Conservation (phyloP, 257 asterid genomes). For the Jacaranda mimosifolia region DNA sequence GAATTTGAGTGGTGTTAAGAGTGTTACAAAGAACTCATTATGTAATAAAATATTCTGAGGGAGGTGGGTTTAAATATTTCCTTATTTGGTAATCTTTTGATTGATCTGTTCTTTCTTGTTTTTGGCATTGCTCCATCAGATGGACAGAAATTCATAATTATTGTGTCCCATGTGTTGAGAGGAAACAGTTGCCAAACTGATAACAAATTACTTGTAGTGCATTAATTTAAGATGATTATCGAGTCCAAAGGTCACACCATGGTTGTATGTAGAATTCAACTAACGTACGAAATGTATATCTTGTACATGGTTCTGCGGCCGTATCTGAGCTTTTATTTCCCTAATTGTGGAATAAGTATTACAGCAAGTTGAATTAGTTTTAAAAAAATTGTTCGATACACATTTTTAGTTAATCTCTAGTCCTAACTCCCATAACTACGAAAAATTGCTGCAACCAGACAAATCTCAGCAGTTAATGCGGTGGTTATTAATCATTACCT, state of each 20-base stretch:
- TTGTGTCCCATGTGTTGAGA: slow-evolving; percentile 12
- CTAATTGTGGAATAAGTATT: not conserved
- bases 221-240: slow-evolving; percentile 7
- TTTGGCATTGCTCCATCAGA: slow-evolving; percentile 6
- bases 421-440: not conserved
- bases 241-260: not conserved
- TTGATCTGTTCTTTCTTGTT: slow-evolving; percentile 15
- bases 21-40: not conserved
- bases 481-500: not conserved
- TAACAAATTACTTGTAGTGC: not conserved
- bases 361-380: not conserved
- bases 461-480: not conserved
- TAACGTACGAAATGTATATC: not conserved
- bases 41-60: not conserved
- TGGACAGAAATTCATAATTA: slow-evolving; percentile 8
- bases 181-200: slow-evolving; percentile 19
- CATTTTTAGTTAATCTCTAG: not conserved
- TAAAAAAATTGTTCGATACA: not conserved
- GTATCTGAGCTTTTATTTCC: not conserved
- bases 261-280: not conserved
- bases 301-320: not conserved
- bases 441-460: not conserved
- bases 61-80: slow-evolving; percentile 1
- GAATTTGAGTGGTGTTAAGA: slow-evolving; percentile 2
- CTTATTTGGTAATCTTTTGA: slow-evolving; percentile 8